Base-by-base conservation (phyloP, 371 early-diverging fungal genomes). In the Rhizopus stolonifer region DNA sequence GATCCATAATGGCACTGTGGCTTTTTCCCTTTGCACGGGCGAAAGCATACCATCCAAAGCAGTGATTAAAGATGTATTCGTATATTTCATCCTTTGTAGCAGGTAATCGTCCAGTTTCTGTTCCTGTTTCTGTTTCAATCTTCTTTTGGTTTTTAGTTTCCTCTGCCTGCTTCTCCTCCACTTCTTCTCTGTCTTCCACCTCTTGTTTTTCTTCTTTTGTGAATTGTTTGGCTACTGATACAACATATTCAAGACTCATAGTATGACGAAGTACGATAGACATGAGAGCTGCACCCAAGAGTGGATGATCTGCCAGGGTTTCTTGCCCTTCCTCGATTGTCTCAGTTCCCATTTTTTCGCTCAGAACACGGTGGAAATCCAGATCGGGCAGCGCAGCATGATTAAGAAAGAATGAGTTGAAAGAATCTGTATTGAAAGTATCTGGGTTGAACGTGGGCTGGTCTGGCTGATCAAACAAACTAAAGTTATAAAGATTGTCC, bases 281-380 rank as follows among this genome's bases (percentile, higher is more conserved):
- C 64, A 67, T 67, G 15, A 67, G 64, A 26, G 67, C 67, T 46
- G 67, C 60, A 17, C 58, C 67, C 31, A 67, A 49, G 3, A 67
- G 40, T 6, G 64, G 56, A 24, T 67, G 59, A 1, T 59, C 51
- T 4, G 32, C 6, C 6, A 64, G 45, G 7, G 46, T 18, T 29
- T 50, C 25, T 21, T 31, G 14, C 32, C 57, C 24, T 21, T 46
- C 13, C 0, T 53, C 36, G 31, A 10, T 29, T 48, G 45, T 4
- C 9, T 29, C 3, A 38, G 13, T 0, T 3, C 17, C 23, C 4
- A 5, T 22, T 25, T 65, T 65, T 15, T 45, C 60, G 22, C 42
- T 31, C 13, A 65, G 19, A 8, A 56, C 42, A 14, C 48, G 49
- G 29, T 38, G 40, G 22, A 65, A 48, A 46, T 65, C 50, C 53